Evolutionary conservation across 805 yeast species (phyloP).

Genomic region (Sungouiella thailandica): DNA sequence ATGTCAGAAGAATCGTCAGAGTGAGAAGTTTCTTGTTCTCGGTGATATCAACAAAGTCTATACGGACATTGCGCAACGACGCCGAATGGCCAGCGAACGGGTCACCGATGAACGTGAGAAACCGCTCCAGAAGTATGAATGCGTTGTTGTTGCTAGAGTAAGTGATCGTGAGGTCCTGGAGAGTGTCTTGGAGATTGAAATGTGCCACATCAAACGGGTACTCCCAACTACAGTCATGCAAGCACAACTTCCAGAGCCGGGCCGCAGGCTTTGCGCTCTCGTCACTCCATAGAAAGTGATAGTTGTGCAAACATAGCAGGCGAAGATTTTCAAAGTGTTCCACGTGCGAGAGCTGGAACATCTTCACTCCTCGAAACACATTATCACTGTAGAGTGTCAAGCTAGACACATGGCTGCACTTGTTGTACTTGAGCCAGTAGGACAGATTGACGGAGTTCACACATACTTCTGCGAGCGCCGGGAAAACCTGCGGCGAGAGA

Average conservation of each 20-base stretch:
- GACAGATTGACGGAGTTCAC: constrained; percentile 35
- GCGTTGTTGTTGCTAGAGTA: constrained; percentile 26
- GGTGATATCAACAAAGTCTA: constrained; percentile 13
- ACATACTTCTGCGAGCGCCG: constrained; percentile 18
- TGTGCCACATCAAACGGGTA: constrained; percentile 45
- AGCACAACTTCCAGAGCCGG: constrained; percentile 20
- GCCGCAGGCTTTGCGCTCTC: constrained; percentile 10
- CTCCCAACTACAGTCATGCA: constrained; percentile 51
- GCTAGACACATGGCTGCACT: constrained; percentile 12
- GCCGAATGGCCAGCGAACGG: constrained; percentile 16
- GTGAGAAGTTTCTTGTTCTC: constrained; percentile 10
- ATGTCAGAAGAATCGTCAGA: constrained; percentile 10
- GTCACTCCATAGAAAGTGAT: constrained; percentile 38
- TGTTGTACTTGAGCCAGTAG: constrained; percentile 38
- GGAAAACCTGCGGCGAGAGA: constrained; percentile 17
- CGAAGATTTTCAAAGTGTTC: constrained; percentile 28
- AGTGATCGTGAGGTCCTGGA: constrained; percentile 19
- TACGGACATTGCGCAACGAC: constrained; percentile 9
- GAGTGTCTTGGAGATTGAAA: constrained; percentile 24
- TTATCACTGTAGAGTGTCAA: constrained; percentile 25
- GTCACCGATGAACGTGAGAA: constrained; percentile 22
- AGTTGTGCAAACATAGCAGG: constrained; percentile 33
- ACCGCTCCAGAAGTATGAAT: constrained; percentile 35
- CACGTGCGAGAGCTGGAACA: constrained; percentile 43
- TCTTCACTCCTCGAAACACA: constrained; percentile 14